A percentile compares a stretch with the other conserved stretches of the same genome.
Evolutionary conservation across 225 moss, liverwort and hornwort species (phyloP).

Genomic region (Marchantia polymorpha): DNA sequence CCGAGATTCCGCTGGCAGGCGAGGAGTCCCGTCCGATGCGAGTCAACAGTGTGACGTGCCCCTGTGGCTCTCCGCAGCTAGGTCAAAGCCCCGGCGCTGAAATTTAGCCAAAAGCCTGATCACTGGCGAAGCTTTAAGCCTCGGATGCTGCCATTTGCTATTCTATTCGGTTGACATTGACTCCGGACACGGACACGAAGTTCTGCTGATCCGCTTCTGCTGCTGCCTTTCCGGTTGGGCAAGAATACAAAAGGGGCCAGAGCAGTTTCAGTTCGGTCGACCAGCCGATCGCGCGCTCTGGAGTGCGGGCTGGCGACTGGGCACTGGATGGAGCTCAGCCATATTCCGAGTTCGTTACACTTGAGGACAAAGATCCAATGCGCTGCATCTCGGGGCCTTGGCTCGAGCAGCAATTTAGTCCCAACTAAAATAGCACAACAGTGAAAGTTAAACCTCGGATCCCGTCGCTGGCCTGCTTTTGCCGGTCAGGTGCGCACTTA

Average conservation of each 20-base stretch:
- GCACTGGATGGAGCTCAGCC: too few relatives aligned
- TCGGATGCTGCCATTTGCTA: slow-evolving; percentile 1
- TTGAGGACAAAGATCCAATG: neutral
- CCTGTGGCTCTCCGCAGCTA: neutral
- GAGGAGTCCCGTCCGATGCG: neutral
- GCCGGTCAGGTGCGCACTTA: neutral
- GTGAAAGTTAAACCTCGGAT: neutral
- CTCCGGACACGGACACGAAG: neutral
- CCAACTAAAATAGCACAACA: slow-evolving; percentile 1
- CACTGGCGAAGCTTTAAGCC: neutral
- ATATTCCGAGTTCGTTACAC: too few relatives aligned
- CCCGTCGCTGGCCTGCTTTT: neutral
- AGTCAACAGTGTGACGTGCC: neutral
- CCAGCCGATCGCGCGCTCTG: too few relatives aligned
- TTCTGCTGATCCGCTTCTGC: too few relatives aligned
- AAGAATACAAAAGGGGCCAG: neutral
- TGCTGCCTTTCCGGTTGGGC: neutral
- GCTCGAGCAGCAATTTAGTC: neutral
- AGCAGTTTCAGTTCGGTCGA: neutral
- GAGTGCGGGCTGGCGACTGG: too few relatives aligned
- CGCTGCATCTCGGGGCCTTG: neutral
- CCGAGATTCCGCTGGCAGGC: neutral
- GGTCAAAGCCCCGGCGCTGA: neutral
- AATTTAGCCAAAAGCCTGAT: neutral
- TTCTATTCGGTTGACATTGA: neutral